A percentile compares a stretch with the other conserved stretches of the same genome.
Evolutionary conservation across 331 rosid species (phyloP).

Genomic region (Rosa hybrid): DNA sequence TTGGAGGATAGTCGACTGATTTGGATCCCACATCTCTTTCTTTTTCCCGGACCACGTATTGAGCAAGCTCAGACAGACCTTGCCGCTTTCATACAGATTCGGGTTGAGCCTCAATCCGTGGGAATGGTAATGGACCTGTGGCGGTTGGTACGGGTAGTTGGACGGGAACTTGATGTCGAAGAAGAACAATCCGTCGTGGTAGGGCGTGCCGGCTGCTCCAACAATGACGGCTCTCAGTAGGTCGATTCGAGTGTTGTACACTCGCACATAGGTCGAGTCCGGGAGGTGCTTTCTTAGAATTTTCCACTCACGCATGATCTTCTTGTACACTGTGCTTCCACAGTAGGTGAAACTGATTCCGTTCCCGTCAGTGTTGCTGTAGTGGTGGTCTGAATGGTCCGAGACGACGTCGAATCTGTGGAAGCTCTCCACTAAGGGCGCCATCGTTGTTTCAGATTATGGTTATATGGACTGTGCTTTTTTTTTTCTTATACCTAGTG

Average conservation of each 20-base stretch:
- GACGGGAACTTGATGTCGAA: conserved; percentile 52
- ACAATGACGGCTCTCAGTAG: conserved; percentile 52
- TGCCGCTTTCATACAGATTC: conserved; percentile 39
- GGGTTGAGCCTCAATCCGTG: conserved; percentile 51
- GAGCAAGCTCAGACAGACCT: conserved; percentile 60
- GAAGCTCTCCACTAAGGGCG: not conserved
- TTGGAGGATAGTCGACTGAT: conserved; percentile 49
- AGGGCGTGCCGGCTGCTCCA: conserved; percentile 66
- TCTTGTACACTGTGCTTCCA: not conserved
- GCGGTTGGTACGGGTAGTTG: conserved; percentile 47
- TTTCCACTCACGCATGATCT: conserved; percentile 44
- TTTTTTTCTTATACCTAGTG: no score
- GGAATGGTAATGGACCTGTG: conserved; percentile 42
- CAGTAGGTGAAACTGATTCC: not conserved
- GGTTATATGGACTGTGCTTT: not conserved
- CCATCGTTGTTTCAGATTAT: not conserved
- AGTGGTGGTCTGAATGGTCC: not conserved
- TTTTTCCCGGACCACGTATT: conserved; percentile 49
- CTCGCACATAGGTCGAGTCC: conserved; percentile 54
- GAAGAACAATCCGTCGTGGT: conserved; percentile 66
- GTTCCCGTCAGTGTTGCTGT: not conserved
- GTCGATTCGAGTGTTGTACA: conserved; percentile 49
- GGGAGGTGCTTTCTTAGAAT: conserved; percentile 44
- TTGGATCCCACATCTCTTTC: conserved; percentile 47
- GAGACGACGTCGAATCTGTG: not conserved